A percentile compares a stretch with the other conserved stretches of the same genome.
Evolutionary conservation across 1,139 yeast genomes (phyloP).

Genomic region (Sugiyamaella xylanicola): DNA sequence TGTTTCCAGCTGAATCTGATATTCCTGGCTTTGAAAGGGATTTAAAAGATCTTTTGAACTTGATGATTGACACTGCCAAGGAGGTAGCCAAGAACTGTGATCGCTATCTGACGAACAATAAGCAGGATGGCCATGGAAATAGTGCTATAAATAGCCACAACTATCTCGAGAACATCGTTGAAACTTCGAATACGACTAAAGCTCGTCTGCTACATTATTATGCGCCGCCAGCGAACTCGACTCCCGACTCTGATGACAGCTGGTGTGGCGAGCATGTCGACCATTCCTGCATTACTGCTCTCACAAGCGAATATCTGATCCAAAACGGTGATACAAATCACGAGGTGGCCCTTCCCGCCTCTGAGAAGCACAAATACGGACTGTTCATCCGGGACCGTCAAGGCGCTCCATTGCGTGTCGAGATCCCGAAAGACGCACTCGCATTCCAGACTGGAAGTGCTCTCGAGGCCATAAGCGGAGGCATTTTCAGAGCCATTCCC

Average conservation of each 20-base stretch:
- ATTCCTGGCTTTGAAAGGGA: slow-evolving; percentile 37
- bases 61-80: slow-evolving; percentile 56
- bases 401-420: slow-evolving; percentile 53
- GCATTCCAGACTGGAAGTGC: slow-evolving; percentile 72
- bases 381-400: slow-evolving; percentile 55
- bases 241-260: slow-evolving; percentile 32
- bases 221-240: slow-evolving; percentile 34
- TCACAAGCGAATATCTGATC: slow-evolving; percentile 59
- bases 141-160: background rate
- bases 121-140: background rate
- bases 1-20: slow-evolving; percentile 57
- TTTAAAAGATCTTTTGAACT: slow-evolving; percentile 43
- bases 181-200: slow-evolving; percentile 57
- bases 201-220: slow-evolving; percentile 62
- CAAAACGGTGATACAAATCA: slow-evolving; percentile 42
- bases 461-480: slow-evolving; percentile 54
- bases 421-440: slow-evolving; percentile 56
- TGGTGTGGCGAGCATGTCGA: slow-evolving; percentile 73
- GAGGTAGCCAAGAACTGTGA: slow-evolving; percentile 60
- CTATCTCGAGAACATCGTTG: slow-evolving; percentile 52
- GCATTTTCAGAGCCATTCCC: slow-evolving; percentile 60
- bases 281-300: slow-evolving; percentile 64
- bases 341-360: background rate
- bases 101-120: slow-evolving; percentile 38
- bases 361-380: slow-evolving; percentile 42